Evolutionary conservation across 1,284 basidiomycete species (phyloP), one percentile per base, ranked within the genome.

Genomic region (Golubevia pallescens): DNA sequence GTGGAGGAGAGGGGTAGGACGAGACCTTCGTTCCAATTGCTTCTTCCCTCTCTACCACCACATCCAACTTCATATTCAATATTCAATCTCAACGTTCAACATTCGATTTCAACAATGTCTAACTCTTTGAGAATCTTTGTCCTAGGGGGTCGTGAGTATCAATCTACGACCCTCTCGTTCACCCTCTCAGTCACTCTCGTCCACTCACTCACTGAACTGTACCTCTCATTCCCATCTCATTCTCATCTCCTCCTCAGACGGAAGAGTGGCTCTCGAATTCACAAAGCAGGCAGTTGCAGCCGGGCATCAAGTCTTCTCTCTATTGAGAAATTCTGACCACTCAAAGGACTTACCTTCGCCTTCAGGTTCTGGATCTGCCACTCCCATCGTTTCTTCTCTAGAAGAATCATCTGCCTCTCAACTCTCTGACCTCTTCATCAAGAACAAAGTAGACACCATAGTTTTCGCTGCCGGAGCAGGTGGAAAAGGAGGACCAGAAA

Each of bases 391-490:
- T 2, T 87, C 91, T 32, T 91, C 90, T 1, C 87, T 92, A 38
- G 91, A 92, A 74, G 87, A 89, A 10, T 86, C 88, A 2, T 78
- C 89, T 0, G 86, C 88, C 0, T 66, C 86, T 1, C 88, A 89
- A 3, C 88, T 92, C 68, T 87, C 87, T 1, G 70, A 86, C 0
- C 87, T 88, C 1, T 90, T 93, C 69, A 72, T 86, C 24, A 87
- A 87, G 1, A 81, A 87, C n/a, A 86, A 89, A 57, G 86, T 87
- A 4, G 81, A 87, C 66, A 87, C 90, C 21, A 89, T 93, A 14
- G 88, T 92, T 70, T 92, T 91, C 76, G 86, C 89, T 20, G 91
- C 91, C 0, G 92, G 92, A 1, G 90, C 92, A 0, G 91, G 91
- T 0, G 91, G 90, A 0, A 90, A 91, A 74, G 91, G 90, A 5